Evolutionary conservation across 495 filamentous ascomycete genomes (phyloP).

Genomic region (Halenospora varia): DNA sequence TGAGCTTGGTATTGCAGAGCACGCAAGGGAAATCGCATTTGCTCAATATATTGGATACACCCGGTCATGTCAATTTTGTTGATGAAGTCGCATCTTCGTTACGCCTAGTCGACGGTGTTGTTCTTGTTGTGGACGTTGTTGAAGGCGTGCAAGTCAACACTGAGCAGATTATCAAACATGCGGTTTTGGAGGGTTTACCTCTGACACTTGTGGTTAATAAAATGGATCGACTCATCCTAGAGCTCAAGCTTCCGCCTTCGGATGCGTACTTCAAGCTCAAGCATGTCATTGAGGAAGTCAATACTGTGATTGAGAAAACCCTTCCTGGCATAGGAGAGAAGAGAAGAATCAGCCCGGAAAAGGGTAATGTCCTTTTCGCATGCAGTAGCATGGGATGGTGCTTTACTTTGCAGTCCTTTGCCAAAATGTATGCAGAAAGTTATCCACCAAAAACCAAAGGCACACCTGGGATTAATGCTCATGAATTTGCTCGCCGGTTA

Average conservation of each 20-base stretch:
- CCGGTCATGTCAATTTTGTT: slow-evolving; percentile 96
- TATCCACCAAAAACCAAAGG: slow-evolving; percentile 40
- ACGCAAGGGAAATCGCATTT: slow-evolving; percentile 95
- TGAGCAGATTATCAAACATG: slow-evolving; percentile 94
- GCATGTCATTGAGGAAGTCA: slow-evolving; percentile 96
- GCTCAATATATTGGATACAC: slow-evolving; percentile 92
- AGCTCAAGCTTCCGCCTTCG: slow-evolving; percentile 89
- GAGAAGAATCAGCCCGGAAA: slow-evolving; percentile 86
- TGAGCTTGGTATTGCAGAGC: slow-evolving; percentile 85
- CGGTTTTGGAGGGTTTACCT: slow-evolving; percentile 84
- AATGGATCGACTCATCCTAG: slow-evolving; percentile 90
- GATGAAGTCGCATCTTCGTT: slow-evolving; percentile 90
- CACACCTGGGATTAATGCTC: slow-evolving; percentile 62
- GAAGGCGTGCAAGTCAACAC: slow-evolving; percentile 96
- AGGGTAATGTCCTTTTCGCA: slow-evolving; percentile 94
- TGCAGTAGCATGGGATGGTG: slow-evolving; percentile 94
- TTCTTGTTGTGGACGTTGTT: slow-evolving; percentile 94
- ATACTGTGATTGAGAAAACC: slow-evolving; percentile 86
- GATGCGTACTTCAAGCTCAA: slow-evolving; percentile 99
- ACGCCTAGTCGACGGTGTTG: slow-evolving; percentile 85
- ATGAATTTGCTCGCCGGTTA: slow-evolving; percentile 74
- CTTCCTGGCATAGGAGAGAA: slow-evolving; percentile 79
- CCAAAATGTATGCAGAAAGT: slow-evolving; percentile 91
- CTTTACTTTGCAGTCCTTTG: slow-evolving; percentile 89
- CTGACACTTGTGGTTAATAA: slow-evolving; percentile 93